A percentile compares a stretch with the other conserved stretches of the same genome.
Conservation (phyloP, 805 yeast species). For the Ogataea naganishii region DNA sequence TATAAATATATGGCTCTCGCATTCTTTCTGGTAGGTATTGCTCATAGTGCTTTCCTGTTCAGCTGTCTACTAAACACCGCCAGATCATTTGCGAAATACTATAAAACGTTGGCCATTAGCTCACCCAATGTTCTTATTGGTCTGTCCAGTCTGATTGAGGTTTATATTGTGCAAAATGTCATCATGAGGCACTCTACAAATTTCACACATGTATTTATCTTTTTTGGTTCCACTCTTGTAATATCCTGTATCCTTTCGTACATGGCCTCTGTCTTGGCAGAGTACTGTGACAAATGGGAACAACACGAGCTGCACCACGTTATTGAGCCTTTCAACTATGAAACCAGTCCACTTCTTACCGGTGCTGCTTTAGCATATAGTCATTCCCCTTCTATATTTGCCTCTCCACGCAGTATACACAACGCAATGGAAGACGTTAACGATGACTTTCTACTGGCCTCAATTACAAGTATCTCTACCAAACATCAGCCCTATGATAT, state of each 20-base stretch:
- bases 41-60: constrained; percentile 62
- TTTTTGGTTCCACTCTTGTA: constrained; percentile 2
- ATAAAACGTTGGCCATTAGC: constrained; percentile 73
- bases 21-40: constrained; percentile 57
- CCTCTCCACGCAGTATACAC: constrained; percentile 15
- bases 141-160: constrained; percentile 15
- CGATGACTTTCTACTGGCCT: constrained; percentile 19
- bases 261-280: constrained; percentile 21
- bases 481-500: constrained; percentile 7
- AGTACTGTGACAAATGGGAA: constrained; percentile 16
- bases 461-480: constrained; percentile 7
- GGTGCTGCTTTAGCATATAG: constrained; percentile 19
- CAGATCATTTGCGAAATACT: constrained; percentile 55
- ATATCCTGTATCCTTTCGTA: constrained; percentile 10
- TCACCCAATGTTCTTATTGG: constrained; percentile 51
- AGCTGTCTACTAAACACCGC: constrained; percentile 73
- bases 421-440: constrained; percentile 14
- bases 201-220: constrained; percentile 10
- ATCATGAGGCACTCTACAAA: constrained; percentile 10
- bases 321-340: constrained; percentile 20
- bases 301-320: constrained; percentile 14
- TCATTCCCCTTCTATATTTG: constrained; percentile 8
- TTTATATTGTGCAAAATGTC: constrained; percentile 17
- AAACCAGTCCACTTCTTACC: constrained; percentile 23
- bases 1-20: constrained; percentile 34